phyloP scores from a whole-genome alignment of 305 asterid genomes.

The Andrographis paniculata region DNA sequence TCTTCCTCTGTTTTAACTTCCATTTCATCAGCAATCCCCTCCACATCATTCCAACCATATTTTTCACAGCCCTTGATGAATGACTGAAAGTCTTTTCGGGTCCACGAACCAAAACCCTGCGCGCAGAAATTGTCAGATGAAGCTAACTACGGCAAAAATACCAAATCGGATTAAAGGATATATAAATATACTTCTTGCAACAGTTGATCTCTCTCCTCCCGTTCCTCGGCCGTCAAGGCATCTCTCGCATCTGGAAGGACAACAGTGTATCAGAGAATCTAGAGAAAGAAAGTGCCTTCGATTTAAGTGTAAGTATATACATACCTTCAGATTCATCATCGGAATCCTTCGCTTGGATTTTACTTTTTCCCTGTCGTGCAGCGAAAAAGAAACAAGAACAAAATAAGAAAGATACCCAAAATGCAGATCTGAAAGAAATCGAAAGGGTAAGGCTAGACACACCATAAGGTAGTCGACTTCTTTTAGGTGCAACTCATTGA shows the following conservation, averaged over 20 bases:
- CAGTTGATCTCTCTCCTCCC: constrained; percentile 83
- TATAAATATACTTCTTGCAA: constrained; percentile 60
- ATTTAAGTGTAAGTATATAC: too few relatives aligned
- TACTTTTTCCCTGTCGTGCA: too few relatives aligned
- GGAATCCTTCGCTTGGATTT: too few relatives aligned
- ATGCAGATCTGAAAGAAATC: too few relatives aligned
- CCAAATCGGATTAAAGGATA: neutral
- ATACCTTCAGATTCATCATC: too few relatives aligned
- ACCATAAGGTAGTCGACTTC: constrained; percentile 98
- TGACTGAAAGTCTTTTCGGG: constrained; percentile 87
- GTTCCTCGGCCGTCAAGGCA: constrained; percentile 95
- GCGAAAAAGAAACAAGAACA: too few relatives aligned
- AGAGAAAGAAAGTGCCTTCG: too few relatives aligned
- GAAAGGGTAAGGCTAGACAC: too few relatives aligned
- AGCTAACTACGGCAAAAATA: constrained; percentile 10
- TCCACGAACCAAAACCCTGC: constrained; percentile 95
- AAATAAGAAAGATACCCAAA: too few relatives aligned
- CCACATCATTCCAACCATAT: constrained; percentile 80
- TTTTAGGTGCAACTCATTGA: constrained; percentile 88
- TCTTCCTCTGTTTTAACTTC: constrained; percentile 95
- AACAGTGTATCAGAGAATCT: constrained; percentile 22
- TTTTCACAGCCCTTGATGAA: constrained; percentile 98
- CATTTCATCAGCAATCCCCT: constrained; percentile 86
- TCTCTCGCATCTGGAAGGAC: constrained; percentile 67
- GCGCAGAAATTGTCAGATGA: constrained; percentile 17